Evolutionary conservation across 148 eudicot genomes (phyloP), one percentile per base, ranked within the genome.

Genomic region (Silene conica): DNA sequence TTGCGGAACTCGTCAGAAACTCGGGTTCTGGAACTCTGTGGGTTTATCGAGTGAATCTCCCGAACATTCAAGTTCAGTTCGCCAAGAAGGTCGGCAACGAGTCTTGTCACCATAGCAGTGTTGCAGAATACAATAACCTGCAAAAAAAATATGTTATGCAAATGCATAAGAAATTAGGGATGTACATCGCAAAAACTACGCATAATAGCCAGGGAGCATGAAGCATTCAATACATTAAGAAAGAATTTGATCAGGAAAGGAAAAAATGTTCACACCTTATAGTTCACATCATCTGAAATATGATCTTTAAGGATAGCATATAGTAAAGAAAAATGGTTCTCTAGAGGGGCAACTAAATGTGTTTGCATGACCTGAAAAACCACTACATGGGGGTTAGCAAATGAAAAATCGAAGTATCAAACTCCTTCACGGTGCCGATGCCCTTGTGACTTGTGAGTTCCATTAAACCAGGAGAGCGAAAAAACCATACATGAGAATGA

Each of bases 111-210:
- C 98, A 95, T 95, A 19, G 98, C 98, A 69, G 98, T 95, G 73
- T 97, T 95, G 84, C 98, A 95, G 82, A 95, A 95, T 28, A 95
- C 98, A 82, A 95, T 93, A 73, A 95, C 91, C 98, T 95, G 83
- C 48, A 73, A 18, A 76, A n/a, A 28, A 50, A 28, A 50, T 41
- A 78, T 19, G 52, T 66, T 34, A 72, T 59, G 41, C 22, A 21
- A 23, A 18, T n/a, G 56, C 74, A 64, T 67, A 60, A 69, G 10
- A 43, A 64, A 4, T 52, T 4, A 21, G 52, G 15, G 43, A 23
- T n/a, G 18, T 5, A 52, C 26, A 56, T 41, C 26, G 1, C 50
- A 45, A 12, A 61, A 61, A 14, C 25, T 9, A 61, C 64, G 1
- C 64, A 23, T 2, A 38, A 20, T 20, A 20, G 62, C 62, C 10